phyloP scores from a whole-genome alignment of 768 basidiomycete species.

The Amanita molliuscula region DNA sequence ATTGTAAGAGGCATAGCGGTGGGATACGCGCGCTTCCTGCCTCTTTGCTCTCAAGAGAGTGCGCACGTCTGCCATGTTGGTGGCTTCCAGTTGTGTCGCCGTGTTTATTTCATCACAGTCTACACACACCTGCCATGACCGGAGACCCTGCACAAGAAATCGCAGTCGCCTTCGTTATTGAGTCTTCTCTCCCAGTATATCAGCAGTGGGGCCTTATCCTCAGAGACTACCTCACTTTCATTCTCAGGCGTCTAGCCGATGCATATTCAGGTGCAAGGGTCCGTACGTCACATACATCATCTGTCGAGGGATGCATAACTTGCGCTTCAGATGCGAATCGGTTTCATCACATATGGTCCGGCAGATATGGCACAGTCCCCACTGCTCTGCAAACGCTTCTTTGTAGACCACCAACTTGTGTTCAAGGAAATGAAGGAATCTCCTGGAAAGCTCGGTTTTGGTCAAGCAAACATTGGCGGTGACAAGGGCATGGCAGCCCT shows the following conservation, averaged over 20 bases:
- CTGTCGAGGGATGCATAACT: not conserved
- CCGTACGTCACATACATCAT: conserved; percentile 2
- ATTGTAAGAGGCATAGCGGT: conserved; percentile 65
- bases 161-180: conserved; percentile 50
- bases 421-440: conserved; percentile 37
- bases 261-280: conserved; percentile 28
- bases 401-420: conserved; percentile 30
- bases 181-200: conserved; percentile 45
- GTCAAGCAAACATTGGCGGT: conserved; percentile 39
- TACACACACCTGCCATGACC: not conserved
- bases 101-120: not conserved
- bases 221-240: conserved; percentile 35
- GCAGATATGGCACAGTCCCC: conserved; percentile 46
- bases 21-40: conserved; percentile 59
- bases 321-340: conserved; percentile 26
- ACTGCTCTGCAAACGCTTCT: conserved; percentile 48
- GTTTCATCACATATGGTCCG: conserved; percentile 53
- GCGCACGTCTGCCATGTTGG: conserved; percentile 69
- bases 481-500: conserved; percentile 53
- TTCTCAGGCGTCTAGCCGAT: conserved; percentile 44
- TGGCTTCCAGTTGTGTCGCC: not conserved
- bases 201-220: conserved; percentile 41
- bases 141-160: not conserved
- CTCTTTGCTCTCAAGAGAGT: conserved; percentile 78
- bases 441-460: conserved; percentile 40